A percentile compares a stretch with the other conserved stretches of the same genome.
Evolutionary conservation across 805 yeast genomes (phyloP).

Genomic region (Barnettozyma vustinii): DNA sequence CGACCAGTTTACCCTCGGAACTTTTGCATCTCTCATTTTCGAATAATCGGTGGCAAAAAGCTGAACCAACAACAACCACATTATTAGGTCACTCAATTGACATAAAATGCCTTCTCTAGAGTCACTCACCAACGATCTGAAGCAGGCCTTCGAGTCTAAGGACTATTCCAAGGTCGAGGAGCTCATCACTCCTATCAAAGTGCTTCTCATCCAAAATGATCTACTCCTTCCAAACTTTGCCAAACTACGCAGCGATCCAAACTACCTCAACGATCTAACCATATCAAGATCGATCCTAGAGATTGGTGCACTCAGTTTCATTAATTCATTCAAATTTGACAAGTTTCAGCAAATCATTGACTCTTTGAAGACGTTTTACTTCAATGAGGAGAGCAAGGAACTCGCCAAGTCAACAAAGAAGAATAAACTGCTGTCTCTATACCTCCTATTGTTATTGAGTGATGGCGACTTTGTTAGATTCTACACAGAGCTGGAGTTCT

Average conservation of each 20-base stretch:
- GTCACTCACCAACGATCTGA: conserved; percentile 63
- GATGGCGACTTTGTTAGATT: conserved; percentile 82
- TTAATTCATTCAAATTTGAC: conserved; percentile 55
- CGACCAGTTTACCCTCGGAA: not conserved
- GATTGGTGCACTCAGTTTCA: conserved; percentile 77
- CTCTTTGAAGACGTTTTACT: conserved; percentile 76
- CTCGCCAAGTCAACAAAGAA: conserved; percentile 49
- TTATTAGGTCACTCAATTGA: not conserved
- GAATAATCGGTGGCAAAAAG: not conserved
- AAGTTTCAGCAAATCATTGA: conserved; percentile 69
- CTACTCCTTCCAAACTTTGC: conserved; percentile 61
- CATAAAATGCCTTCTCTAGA: conserved; percentile 46
- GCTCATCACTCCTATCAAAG: conserved; percentile 65
- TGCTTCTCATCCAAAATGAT: conserved; percentile 72
- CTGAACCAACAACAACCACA: not conserved
- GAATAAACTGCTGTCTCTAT: conserved; percentile 69
- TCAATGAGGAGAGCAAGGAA: conserved; percentile 30
- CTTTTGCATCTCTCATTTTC: not conserved
- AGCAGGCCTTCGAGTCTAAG: conserved; percentile 54
- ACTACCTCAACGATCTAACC: conserved; percentile 55
- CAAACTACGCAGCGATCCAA: conserved; percentile 31
- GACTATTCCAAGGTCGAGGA: conserved; percentile 57
- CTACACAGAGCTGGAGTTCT: conserved; percentile 81
- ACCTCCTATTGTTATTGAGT: conserved; percentile 69
- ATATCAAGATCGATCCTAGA: conserved; percentile 82